Evolutionary conservation across 495 filamentous ascomycete species (phyloP).

Genomic region (Podospora didyma): DNA sequence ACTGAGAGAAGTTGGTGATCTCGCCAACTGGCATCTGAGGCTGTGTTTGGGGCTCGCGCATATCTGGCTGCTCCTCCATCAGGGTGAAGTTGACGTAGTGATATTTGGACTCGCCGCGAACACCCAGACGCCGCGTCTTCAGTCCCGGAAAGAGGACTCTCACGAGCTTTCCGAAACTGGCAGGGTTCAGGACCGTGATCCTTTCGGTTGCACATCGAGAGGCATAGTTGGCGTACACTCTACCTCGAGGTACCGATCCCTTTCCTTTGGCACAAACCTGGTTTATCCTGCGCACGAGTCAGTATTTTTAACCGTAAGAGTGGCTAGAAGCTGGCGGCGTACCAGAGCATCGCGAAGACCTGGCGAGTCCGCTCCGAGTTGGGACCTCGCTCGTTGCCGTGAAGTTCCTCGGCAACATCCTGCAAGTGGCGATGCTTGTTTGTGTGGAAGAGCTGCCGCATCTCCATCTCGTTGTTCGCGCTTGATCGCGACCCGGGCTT

Average conservation of each 20-base stretch:
- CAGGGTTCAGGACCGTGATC: conserved; percentile 89
- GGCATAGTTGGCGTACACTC: conserved; percentile 92
- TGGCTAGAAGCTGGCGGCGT: conserved; percentile 22
- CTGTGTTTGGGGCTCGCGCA: conserved; percentile 32
- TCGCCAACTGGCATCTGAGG: conserved; percentile 37
- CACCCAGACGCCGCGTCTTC: conserved; percentile 84
- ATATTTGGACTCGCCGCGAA: conserved; percentile 96
- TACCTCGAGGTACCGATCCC: conserved; percentile 81
- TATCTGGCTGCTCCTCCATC: conserved; percentile 54
- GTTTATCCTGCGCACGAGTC: conserved; percentile 61
- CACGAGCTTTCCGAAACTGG: conserved; percentile 95
- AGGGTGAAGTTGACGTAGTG: conserved; percentile 90
- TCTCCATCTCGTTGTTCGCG: conserved; percentile 85
- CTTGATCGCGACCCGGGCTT: conserved; percentile 66
- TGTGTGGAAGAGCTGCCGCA: conserved; percentile 74
- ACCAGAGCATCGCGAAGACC: conserved; percentile 98
- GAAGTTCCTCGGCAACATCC: conserved; percentile 77
- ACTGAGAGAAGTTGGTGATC: conserved; percentile 31
- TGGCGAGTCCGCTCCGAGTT: conserved; percentile 93
- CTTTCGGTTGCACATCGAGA: conserved; percentile 84
- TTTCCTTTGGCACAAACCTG: conserved; percentile 74
- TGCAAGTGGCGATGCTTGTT: conserved; percentile 72
- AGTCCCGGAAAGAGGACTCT: conserved; percentile 93
- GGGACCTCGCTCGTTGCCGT: conserved; percentile 58
- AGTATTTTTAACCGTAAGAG: neutral